A percentile compares a stretch with the other conserved stretches of the same genome.
phyloP scores from a whole-genome alignment of 169 alveolate species.

The Babesia sp. region DNA sequence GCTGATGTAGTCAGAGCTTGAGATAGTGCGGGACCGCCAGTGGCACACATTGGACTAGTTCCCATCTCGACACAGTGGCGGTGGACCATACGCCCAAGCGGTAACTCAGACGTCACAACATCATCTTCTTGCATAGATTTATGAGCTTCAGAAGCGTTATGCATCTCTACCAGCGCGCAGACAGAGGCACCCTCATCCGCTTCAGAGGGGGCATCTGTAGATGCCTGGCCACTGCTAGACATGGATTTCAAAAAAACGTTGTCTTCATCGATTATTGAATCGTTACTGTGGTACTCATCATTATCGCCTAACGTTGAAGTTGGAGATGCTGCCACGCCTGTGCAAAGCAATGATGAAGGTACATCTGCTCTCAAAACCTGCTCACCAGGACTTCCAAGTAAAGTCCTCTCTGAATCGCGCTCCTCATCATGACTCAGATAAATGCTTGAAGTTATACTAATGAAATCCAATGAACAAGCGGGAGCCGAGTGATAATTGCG shows the following conservation, averaged over 20 bases:
- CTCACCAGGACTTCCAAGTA: neutral
- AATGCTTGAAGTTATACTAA: constrained; percentile 36
- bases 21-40: neutral
- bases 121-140: neutral
- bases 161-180: constrained; percentile 31
- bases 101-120: neutral
- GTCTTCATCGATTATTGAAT: neutral
- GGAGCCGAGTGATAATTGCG: constrained; percentile 63
- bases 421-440: neutral
- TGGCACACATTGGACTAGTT: constrained; percentile 9
- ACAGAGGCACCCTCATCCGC: neutral
- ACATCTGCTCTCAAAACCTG: neutral
- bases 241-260: too few species aligned
- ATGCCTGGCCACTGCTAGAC: neutral
- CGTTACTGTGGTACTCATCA: neutral
- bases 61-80: constrained; percentile 19
- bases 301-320: neutral
- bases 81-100: constrained; percentile 8
- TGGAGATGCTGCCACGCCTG: neutral
- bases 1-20: neutral
- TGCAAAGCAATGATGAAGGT: neutral
- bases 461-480: constrained; percentile 51
- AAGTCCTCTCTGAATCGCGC: neutral
- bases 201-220: neutral
- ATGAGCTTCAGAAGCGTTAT: constrained; percentile 10